A percentile compares a stretch with the other conserved stretches of the same genome.
phyloP scores from a whole-genome alignment of 305 asterid species.

The Andrographis paniculata region DNA sequence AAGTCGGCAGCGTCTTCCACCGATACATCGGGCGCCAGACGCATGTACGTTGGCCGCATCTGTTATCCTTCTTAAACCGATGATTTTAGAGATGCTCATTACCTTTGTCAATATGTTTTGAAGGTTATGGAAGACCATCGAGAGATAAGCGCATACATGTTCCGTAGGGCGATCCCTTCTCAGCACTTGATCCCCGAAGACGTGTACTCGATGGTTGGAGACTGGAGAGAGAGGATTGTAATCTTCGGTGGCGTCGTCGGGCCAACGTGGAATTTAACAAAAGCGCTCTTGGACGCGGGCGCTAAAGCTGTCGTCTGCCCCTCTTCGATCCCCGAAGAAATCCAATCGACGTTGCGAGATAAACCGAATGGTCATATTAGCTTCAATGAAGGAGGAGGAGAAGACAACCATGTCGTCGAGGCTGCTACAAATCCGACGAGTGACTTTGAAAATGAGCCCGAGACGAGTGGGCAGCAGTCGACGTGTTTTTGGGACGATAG shows the following conservation, averaged over 20 bases:
- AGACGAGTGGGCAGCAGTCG: constrained; percentile 40
- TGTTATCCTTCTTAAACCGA: constrained; percentile 3
- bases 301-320: constrained; percentile 98
- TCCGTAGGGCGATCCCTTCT: constrained; percentile 99
- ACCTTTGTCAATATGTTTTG: constrained; percentile 20
- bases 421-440: constrained; percentile 77
- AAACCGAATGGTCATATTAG: constrained; percentile 63
- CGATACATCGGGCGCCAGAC: constrained; percentile 97
- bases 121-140: constrained; percentile 99
- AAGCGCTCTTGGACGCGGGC: constrained; percentile 90
- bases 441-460: constrained; percentile 94
- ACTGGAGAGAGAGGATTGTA: constrained; percentile 95
- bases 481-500: constrained; percentile 67
- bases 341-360: constrained; percentile 51
- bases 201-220: constrained; percentile 88
- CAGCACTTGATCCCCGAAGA: constrained; percentile 80
- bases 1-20: constrained; percentile 93
- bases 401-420: constrained; percentile 31
- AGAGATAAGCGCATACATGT: constrained; percentile 97
- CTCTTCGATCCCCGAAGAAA: constrained; percentile 80
- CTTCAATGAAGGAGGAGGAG: constrained; percentile 91
- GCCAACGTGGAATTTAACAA: constrained; percentile 67
- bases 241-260: constrained; percentile 82
- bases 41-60: constrained; percentile 41
- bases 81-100: constrained; percentile 17